Base-by-base conservation (phyloP, 1,284 basidiomycete genomes). In the Malassezia psittaci region DNA sequence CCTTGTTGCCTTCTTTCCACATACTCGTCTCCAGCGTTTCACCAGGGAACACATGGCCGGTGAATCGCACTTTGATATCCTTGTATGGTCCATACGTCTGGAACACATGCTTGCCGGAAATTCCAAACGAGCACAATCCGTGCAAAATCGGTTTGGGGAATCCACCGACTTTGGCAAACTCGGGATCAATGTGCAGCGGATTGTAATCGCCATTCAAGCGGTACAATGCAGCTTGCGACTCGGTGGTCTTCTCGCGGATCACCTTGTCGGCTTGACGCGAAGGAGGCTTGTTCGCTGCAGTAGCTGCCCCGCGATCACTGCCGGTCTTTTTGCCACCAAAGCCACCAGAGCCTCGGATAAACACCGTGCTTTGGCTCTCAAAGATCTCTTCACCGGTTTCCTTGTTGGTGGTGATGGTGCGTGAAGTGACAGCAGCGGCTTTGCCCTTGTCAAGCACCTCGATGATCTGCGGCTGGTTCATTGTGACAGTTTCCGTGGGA, bases 61-160 rank as follows among this genome's bases (percentile, higher is more conserved):
- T 82, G 75, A 93, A 90, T 51, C 93, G 83, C 59, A 90, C 90
- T 82, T 98, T 98, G 80, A 98, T 94, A 75, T 96, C 89, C 69
- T 83, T 83, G 79, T 82, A 93, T 8, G 82, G 76, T 21, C 93
- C 93, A 72, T 83, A 98, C 2, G 84, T 81, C 76, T 91, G 86
- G 68, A 87, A 76, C 41, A 99, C 83, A 73, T 96, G 89, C 78
- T 96, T 96, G n/a, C 85, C 88, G 9, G 90, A 83, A 61, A 96
- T 85, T 48, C 93, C 93, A 81, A 96, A 87, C 42, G 81, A 87
- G 79, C 90, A 96, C 6, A 98, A 82, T 21, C 86, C 85, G 81
- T 78, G 79, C 12, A 80, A 72, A 64, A 80, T 72, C 47, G 93
- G 93, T 76, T 84, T 85, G 66, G 91, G 85, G 75, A 96, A 98